Base-by-base conservation (phyloP, 495 filamentous ascomycete genomes). In the Lepidopterella palustris region DNA sequence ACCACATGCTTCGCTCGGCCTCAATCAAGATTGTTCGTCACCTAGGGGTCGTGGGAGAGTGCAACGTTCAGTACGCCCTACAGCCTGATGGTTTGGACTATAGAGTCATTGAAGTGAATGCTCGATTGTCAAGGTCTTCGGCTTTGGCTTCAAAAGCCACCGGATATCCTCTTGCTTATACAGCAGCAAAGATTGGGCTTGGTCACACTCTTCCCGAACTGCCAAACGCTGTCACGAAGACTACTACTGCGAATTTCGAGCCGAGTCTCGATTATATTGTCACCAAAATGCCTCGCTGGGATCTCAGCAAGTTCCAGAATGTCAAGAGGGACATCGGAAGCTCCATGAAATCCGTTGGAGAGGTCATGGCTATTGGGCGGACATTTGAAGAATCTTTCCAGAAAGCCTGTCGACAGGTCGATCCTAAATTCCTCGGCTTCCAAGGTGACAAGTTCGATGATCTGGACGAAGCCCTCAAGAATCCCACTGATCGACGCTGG, bases 371-470 rank as follows among this genome's bases (percentile, higher is more conserved):
- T 53, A 98, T 98, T 73, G 92, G 92, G 60, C 84, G 92, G 71
- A 97, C 93, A 39, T 98, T 96, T 65, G 93, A 98, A 74, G 92
- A 98, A 76, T 95, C 90, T n/a, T 92, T 98, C 73, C 92, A 98
- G 74, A 98, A 98, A 76, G 92, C 92, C 62, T 92, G 96, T 68
- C 86, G 92, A 47, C 90, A 96, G 77, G 92, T 98, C 58, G 92
- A 98, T 71, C 92, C 92, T 55, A 82, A 81, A 60, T 98, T 86
- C 72, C 71, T 92, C 60, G 92, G 92, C 64, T 92, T 98, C 77
- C 93, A 98, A 79, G 92, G 92, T 56, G 93, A 87, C 68, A 82
- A 92, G 66, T 98, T 97, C 68, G 90, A 95, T 20, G 82, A 97
- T 67, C 80, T 98, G 21, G 93, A 98, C 70, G 87, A 91, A 52